Base-by-base conservation (phyloP, 2,329 filamentous ascomycete genomes). In the Dendryphion nanum region DNA sequence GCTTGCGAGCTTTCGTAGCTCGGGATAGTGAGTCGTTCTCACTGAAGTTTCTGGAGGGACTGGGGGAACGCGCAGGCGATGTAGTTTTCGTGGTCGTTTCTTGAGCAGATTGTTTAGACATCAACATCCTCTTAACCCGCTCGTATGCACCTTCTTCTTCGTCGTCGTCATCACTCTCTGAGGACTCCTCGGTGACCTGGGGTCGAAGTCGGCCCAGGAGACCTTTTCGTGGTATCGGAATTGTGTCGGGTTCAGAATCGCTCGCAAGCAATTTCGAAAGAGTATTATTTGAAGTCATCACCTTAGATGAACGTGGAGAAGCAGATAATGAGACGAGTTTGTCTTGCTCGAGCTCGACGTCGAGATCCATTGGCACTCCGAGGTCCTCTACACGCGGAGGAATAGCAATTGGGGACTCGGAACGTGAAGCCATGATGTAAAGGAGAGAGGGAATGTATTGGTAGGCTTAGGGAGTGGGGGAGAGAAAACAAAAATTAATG, bases 151-250 rank as follows among this genome's bases (percentile, higher is more conserved):
- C 35, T 14, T 65, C 51, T 16, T 57, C 42, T 7, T 53, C 51
- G 10, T 59, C 51, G 24, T 57, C 51, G 19, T 57, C 49, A 10
- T 50, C 43, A 19, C 50, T 42, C 18, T 57, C 24, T 47, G 51
- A 44, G 20, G 41, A 32, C 6, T 38, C 30, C 28, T 50, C 36
- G 33, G 33, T 16, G 20, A 44, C 74, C 75, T 42, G 33, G 2
- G 30, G 37, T 10, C 47, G 38, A 17, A 89, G 81, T 35, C 79
- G 74, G 13, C 83, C 75, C 10, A 83, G 83, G 49, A 87, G 71
- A 36, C 78, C 76, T 17, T 83, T 83, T 38, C 76, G 75, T 1
- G 84, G 84, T 35, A 40, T 49, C 30, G 71, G 69, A 3, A 47
- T 40, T 5, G 55, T 51, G 2, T 67, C 65, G 15, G 64, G 63